These are phyloP conservation scores for Pontederia paniculata DNA, from an alignment of 176 grass and related monocot species.

Conservation along the genomic window DNA sequence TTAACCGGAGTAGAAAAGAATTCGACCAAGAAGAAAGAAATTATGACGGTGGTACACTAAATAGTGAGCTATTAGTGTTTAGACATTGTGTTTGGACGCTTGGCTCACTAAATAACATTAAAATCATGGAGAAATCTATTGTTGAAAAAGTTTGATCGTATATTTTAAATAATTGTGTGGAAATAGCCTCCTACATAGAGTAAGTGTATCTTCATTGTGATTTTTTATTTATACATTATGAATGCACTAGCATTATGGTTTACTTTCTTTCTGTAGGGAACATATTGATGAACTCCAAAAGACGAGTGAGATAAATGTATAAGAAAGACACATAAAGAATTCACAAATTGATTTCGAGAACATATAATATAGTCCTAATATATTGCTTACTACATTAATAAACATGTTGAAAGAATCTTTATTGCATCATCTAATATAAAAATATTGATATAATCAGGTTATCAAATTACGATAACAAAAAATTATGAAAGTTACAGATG, in stretches of 20 bases:
- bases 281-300: not conserved
- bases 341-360: not conserved
- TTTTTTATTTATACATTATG: not conserved
- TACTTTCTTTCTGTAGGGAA: not conserved
- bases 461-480: not conserved
- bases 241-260: not conserved
- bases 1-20: not conserved
- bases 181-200: no score
- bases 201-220: not conserved
- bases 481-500: not conserved
- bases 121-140: no score
- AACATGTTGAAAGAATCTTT: not conserved
- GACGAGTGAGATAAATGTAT: not conserved
- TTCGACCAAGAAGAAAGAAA: not conserved
- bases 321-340: not conserved
- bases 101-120: not conserved
- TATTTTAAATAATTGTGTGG: not conserved
- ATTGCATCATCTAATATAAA: not conserved
- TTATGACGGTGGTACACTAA: not conserved
- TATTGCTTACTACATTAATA: not conserved
- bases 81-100: not conserved
- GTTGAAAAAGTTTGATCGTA: not conserved
- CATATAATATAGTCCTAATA: not conserved
- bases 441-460: not conserved
- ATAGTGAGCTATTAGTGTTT: not conserved